phyloP scores from a whole-genome alignment of 805 yeast genomes.

The Candida easanensis region DNA sequence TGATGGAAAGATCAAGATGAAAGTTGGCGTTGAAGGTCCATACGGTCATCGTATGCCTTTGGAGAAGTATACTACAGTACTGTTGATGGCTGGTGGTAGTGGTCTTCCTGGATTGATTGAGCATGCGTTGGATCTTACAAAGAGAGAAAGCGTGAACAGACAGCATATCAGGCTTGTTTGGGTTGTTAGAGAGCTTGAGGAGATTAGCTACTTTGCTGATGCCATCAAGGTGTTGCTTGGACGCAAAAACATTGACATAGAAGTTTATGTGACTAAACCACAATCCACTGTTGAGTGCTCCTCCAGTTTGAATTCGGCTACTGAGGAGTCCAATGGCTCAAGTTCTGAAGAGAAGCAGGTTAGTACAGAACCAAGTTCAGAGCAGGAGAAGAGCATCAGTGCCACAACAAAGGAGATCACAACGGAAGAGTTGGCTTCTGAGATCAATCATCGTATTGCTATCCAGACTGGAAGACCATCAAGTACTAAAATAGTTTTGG shows the following conservation, averaged over 20 bases:
- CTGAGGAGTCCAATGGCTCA: neutral
- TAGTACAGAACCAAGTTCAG: neutral
- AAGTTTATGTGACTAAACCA: conserved; percentile 36
- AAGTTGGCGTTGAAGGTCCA: conserved; percentile 58
- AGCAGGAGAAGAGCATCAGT: neutral
- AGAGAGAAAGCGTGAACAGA: conserved; percentile 24
- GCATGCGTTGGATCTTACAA: conserved; percentile 34
- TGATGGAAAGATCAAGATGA: conserved; percentile 30
- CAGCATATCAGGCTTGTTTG: conserved; percentile 52
- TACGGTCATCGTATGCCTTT: conserved; percentile 48
- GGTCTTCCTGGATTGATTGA: conserved; percentile 43
- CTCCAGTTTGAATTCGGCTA: neutral
- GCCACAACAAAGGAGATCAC: neutral
- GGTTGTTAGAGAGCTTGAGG: conserved; percentile 54
- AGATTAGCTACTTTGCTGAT: conserved; percentile 46
- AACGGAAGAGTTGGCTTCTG: conserved; percentile 21
- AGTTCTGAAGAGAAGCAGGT: neutral
- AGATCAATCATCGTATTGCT: neutral
- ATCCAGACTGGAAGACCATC: neutral
- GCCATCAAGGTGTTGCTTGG: conserved; percentile 35
- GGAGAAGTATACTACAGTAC: conserved; percentile 35
- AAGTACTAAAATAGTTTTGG: neutral
- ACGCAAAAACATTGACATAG: conserved; percentile 27
- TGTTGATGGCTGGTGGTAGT: conserved; percentile 49
- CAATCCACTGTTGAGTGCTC: neutral